These are phyloP conservation scores for Aquilaria sinensis DNA, from an alignment of 345 rosid genomes.

Conservation along the genomic window DNA sequence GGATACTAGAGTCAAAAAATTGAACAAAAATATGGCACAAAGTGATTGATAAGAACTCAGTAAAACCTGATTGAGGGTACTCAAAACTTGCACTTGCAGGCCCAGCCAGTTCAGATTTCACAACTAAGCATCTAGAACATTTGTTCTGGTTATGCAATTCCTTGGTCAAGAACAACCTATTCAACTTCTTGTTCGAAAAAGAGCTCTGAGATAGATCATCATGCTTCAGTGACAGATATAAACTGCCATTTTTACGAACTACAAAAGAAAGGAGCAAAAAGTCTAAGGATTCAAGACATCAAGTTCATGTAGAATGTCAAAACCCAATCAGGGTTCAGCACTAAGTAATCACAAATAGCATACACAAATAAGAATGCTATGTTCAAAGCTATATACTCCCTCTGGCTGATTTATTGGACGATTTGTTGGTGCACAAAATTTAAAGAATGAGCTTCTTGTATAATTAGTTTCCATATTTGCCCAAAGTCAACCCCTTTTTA, in stretches of 20 bases:
- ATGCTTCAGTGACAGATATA: conserved; percentile 22
- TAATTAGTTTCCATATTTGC: too few species aligned
- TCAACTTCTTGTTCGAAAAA: conserved; percentile 22
- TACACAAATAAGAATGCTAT: too few species aligned
- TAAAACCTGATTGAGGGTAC: conserved; percentile 52
- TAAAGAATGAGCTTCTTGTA: too few species aligned
- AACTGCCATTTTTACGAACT: conserved; percentile 32
- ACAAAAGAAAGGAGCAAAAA: conserved; percentile 12
- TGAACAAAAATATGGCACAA: conserved; percentile 2
- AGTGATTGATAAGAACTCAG: conserved; percentile 4
- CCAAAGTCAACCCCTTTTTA: too few species aligned
- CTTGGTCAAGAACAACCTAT: conserved; percentile 16
- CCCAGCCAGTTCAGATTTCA: conserved; percentile 62
- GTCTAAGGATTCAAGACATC: neutral
- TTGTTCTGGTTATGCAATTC: conserved; percentile 23
- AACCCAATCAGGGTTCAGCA: neutral
- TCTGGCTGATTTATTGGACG: too few species aligned
- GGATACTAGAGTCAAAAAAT: conserved; percentile 11
- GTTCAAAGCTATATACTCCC: too few species aligned
- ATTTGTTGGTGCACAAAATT: too few species aligned
- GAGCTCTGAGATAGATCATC: conserved; percentile 17
- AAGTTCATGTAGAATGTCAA: neutral
- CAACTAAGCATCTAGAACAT: conserved; percentile 24
- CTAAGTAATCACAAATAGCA: neutral
- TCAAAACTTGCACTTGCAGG: conserved; percentile 42